Evolutionary conservation across 139 green algal genomes (phyloP), one percentile per base, ranked within the genome.

Genomic region (Chlorella sp.): DNA sequence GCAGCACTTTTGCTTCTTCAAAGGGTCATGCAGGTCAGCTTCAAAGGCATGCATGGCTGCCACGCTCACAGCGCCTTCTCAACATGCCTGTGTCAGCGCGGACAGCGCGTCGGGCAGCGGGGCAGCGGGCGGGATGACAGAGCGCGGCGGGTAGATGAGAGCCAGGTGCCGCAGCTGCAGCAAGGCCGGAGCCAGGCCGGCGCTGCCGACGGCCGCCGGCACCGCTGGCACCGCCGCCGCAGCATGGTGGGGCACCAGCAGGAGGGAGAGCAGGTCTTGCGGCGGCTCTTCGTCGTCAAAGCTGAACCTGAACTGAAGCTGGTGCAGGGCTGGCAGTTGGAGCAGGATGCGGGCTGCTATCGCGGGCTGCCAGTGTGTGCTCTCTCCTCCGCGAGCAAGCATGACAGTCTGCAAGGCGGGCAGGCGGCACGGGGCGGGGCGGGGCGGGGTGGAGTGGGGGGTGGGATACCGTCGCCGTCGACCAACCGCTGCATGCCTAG

Each of bases 151-250:
- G 57, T 32, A 90, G 36, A 69, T 19, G 15, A 90, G 86, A 0
- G 86, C 71, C 66, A 90, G 71, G 86, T 90, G 86, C 34, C 36
- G 60, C 40, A 90, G 79, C 37, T 37, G n/a, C 57, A 26, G 82
- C 82, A 77, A 34, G 57, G 34, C 37, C 14, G 34, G 82, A 7
- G 26, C 32, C 12, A 68, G 40, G 26, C 24, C 21, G 21, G 82
- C 57, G 14, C 32, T n/a, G 24, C 39, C 78, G 39, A 0, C 24
- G 1, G 75, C 78, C 15, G 32, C 76, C 37, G 77, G 39, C 77
- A 36, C 1, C 19, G 22, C 1, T 12, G 32, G 9, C n/a, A 80
- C 11, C 39, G 39, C 39, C 40, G 40, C n/a, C n/a, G 42, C 48
- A 0, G 79, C 79, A 5, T 28, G 28, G 42, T 21, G 12, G 30